Base-by-base conservation (phyloP, 1,139 yeast species). In the Magnusiomyces ingens region DNA sequence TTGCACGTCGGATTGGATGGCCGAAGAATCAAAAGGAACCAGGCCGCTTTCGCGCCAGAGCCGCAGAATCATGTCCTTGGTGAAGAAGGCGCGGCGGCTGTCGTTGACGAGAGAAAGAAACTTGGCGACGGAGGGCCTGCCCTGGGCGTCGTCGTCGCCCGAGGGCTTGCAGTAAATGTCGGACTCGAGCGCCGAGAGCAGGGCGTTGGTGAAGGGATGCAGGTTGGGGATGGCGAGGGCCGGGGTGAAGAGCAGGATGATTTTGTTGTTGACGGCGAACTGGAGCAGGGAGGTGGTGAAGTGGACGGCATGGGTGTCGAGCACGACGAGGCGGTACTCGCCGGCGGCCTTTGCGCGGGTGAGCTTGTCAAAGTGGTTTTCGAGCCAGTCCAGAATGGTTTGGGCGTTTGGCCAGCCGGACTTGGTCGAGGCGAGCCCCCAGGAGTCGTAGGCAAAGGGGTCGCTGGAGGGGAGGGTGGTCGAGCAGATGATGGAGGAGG, bases 281-380 rank as follows among this genome's bases (percentile, higher is more conserved):
- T 54, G 51, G 37, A 54, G 44, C 21, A 54, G 47, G 4, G 49
- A 47, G 1, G 50, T 45, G 3, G 55, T 49, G 22, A 54, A 54
- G 38, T 54, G 57, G n/a, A 54, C 52, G 11, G 52, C 57, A 40
- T 54, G 54, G 19, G 55, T 54, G 41, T 54, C 57, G 15, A 54
- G 49, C 36, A 54, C 44, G 10, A 54, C 13, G 4, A 54, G 18
- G 6, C 57, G 51, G 26, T 49, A 50, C 13, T 48, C 48, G 11
- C 55, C 57, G 1, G 44, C 44, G 17, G 57, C 57, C 26, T 54
- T 52, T 5, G 44, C 40, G 15, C 17, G 32, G 11, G 57, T 54
- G 35, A 52, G 44, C 13, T 51, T 52, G 32, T 54, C 52, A 42
- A 54, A 54, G 22, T 54, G 53, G 32, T 32, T 26, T 35, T 49